Evolutionary conservation across 2,329 filamentous ascomycete genomes (phyloP).

Genomic region (Plectosphaerella sp.): DNA sequence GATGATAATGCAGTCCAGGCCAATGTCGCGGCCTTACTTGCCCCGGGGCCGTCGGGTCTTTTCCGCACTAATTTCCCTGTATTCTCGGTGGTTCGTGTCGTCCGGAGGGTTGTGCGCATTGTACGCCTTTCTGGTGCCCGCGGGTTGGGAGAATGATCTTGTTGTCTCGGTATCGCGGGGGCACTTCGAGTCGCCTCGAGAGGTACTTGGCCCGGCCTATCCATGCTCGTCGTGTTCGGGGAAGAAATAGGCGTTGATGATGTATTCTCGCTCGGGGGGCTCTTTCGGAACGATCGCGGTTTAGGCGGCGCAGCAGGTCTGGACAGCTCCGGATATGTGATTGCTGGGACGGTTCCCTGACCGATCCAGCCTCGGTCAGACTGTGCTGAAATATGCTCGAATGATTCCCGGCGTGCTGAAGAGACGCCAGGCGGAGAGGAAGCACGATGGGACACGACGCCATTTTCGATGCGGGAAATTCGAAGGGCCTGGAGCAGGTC

Average conservation of each 20-base stretch:
- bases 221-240: too few species aligned
- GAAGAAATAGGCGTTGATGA: too few species aligned
- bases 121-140: constrained; percentile 50
- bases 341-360: constrained; percentile 74
- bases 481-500: constrained; percentile 80
- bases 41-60: constrained; percentile 43
- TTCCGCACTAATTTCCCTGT: constrained; percentile 32
- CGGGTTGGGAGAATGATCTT: too few species aligned
- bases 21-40: constrained; percentile 60
- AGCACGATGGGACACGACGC: neutral
- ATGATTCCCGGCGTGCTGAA: neutral
- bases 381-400: neutral
- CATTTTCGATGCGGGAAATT: constrained; percentile 49
- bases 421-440: constrained; percentile 6
- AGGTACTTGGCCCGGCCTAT: too few species aligned
- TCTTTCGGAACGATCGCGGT: constrained; percentile 51
- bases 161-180: too few species aligned
- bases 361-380: constrained; percentile 62
- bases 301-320: constrained; percentile 52
- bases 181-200: too few species aligned
- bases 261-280: constrained; percentile 42
- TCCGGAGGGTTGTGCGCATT: constrained; percentile 58
- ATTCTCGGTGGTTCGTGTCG: constrained; percentile 40
- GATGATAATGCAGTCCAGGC: constrained; percentile 51
- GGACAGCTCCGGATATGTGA: constrained; percentile 78